Conservation (phyloP, 352 stramenopile genomes). For the Globisporangium polare region DNA sequence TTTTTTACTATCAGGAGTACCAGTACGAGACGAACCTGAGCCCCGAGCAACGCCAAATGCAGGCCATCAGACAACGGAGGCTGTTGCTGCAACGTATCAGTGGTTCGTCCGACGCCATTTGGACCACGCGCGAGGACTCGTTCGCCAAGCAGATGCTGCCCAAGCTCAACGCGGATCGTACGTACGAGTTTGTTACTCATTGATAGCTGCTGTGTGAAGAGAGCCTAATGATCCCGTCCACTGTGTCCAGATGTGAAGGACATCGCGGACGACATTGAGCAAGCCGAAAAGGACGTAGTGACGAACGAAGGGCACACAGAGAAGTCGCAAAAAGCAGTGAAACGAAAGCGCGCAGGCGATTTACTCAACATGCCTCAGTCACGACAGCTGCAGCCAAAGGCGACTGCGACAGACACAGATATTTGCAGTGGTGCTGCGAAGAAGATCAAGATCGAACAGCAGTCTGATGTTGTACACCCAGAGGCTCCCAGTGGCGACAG, state of each 20-base stretch:
- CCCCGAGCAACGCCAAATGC: constrained; percentile 41
- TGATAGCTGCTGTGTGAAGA: neutral
- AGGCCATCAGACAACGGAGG: constrained; percentile 60
- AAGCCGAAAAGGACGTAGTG: constrained; percentile 24
- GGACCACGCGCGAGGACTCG: constrained; percentile 57
- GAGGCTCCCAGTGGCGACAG: constrained; percentile 8
- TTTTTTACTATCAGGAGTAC: constrained; percentile 51
- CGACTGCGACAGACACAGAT: neutral
- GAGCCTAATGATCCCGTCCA: no score
- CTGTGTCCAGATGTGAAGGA: constrained; percentile 52
- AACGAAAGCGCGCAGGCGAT: constrained; percentile 29
- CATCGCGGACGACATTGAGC: constrained; percentile 66
- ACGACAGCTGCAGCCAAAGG: neutral
- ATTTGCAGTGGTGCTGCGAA: neutral
- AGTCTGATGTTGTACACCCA: constrained; percentile 3
- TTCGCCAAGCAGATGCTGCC: constrained; percentile 63
- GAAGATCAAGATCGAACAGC: neutral
- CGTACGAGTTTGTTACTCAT: constrained; percentile 1
- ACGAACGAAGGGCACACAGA: neutral
- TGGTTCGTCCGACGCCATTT: constrained; percentile 41
- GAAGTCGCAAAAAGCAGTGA: neutral
- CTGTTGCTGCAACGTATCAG: constrained; percentile 68
- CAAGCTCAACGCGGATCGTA: constrained; percentile 60
- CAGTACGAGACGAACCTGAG: constrained; percentile 59
- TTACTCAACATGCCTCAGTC: constrained; percentile 17